Evolutionary conservation across 345 rosid genomes (phyloP).

Genomic region (Hibiscus trionum): DNA sequence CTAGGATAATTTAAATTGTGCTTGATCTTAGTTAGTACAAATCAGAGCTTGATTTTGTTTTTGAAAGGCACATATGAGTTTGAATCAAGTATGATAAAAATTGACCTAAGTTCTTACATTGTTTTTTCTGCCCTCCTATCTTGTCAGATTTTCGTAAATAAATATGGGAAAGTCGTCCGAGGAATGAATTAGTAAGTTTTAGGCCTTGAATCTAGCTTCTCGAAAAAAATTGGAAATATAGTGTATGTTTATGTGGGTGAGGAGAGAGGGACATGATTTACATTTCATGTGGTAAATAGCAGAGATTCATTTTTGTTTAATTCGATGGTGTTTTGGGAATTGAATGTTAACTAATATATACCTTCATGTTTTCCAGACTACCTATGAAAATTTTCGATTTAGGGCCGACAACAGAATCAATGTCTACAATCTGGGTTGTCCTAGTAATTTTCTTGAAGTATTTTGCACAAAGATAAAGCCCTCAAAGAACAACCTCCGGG

Average conservation of each 20-base stretch:
- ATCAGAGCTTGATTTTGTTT: not conserved
- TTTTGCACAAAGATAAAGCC: slow-evolving; percentile 68
- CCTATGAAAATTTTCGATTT: slow-evolving; percentile 87
- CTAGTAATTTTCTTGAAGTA: slow-evolving; percentile 58
- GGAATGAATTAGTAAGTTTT: not conserved
- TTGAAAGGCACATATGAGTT: not conserved
- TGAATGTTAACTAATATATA: slow-evolving; percentile 1
- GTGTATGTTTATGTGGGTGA: not conserved
- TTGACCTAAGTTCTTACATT: not conserved
- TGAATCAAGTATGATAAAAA: slow-evolving; percentile 2
- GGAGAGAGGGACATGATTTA: not conserved
- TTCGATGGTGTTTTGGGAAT: not conserved
- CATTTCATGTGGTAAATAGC: not conserved
- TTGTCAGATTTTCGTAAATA: not conserved
- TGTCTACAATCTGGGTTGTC: slow-evolving; percentile 52
- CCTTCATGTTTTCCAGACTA: slow-evolving; percentile 59
- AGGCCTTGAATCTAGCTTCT: not conserved
- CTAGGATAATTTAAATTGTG: not conserved
- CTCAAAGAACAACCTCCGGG: slow-evolving; percentile 71
- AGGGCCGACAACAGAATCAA: slow-evolving; percentile 67
- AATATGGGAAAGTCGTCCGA: not conserved
- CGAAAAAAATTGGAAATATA: not conserved
- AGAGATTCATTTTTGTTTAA: not conserved
- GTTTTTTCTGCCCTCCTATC: not conserved
- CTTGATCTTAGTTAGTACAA: not conserved